phyloP scores from a whole-genome alignment of 2,329 filamentous ascomycete genomes.

The Gnomoniopsis smithogilvyi region DNA sequence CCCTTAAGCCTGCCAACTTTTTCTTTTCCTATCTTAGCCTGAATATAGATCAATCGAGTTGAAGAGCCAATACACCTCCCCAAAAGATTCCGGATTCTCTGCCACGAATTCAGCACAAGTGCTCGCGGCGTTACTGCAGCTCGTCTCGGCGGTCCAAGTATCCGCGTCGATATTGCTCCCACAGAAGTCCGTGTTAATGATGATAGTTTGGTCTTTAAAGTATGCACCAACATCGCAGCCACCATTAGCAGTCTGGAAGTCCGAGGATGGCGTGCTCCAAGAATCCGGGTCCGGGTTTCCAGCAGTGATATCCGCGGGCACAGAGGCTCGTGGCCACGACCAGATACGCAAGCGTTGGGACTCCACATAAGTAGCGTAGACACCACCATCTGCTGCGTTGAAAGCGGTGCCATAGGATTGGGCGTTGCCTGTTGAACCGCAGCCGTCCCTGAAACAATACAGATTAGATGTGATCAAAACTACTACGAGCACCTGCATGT shows the following conservation, averaged over 20 bases:
- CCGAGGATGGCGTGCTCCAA: constrained; percentile 39
- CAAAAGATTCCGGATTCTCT: constrained; percentile 53
- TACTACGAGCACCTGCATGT: not conserved
- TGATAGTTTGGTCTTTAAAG: constrained; percentile 54
- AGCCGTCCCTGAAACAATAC: constrained; percentile 16
- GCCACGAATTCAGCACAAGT: constrained; percentile 53
- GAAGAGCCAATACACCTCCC: constrained; percentile 57
- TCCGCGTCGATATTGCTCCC: constrained; percentile 22
- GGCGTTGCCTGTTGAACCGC: constrained; percentile 19
- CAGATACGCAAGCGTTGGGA: constrained; percentile 41
- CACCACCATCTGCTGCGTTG: constrained; percentile 42
- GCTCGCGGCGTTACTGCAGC: constrained; percentile 19
- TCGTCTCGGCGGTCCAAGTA: constrained; percentile 17
- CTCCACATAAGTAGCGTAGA: constrained; percentile 39
- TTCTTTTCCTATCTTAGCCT: too few species aligned
- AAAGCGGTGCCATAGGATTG: constrained; percentile 43
- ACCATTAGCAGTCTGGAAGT: constrained; percentile 27
- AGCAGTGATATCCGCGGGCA: constrained; percentile 37
- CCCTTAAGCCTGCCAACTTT: too few species aligned
- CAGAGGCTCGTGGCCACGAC: constrained; percentile 36
- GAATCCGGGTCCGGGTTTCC: constrained; percentile 35
- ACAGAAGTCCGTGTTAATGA: constrained; percentile 29
- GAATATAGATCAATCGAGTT: constrained; percentile 34
- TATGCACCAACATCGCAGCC: constrained; percentile 53
- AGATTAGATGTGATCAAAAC: not conserved